Evolutionary conservation across 805 yeast genomes (phyloP).

Genomic region (Wickerhamiella allomyrinae): DNA sequence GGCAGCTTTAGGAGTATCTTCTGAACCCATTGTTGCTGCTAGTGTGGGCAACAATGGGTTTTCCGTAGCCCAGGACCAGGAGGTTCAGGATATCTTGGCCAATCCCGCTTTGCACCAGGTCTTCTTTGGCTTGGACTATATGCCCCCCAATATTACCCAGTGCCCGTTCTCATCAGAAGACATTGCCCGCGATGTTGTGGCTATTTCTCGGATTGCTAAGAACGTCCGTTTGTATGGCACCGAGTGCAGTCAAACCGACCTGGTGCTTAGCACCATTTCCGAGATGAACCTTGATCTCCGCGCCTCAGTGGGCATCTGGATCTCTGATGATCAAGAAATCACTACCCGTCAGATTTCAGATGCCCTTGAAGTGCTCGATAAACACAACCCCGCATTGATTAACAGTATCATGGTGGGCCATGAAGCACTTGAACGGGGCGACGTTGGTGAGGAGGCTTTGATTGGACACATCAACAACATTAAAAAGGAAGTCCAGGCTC

Average conservation of each 20-base stretch:
- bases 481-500: slow-evolving; percentile 26
- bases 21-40: not conserved
- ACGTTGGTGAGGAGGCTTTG: slow-evolving; percentile 28
- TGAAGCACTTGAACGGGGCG: slow-evolving; percentile 45
- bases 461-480: slow-evolving; percentile 31
- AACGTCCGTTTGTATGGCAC: slow-evolving; percentile 46
- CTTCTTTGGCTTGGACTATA: not conserved
- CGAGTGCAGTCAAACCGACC: slow-evolving; percentile 43
- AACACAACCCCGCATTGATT: not conserved
- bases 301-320: slow-evolving; percentile 50
- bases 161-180: slow-evolving; percentile 25
- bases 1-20: not conserved
- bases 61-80: not conserved
- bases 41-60: no score
- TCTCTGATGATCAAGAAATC: slow-evolving; percentile 24
- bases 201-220: slow-evolving; percentile 43
- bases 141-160: not conserved
- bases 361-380: not conserved
- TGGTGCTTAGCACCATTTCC: slow-evolving; percentile 39
- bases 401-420: slow-evolving; percentile 30
- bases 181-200: slow-evolving; percentile 40
- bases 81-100: not conserved
- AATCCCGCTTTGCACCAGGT: not conserved
- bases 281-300: slow-evolving; percentile 40
- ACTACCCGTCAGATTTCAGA: not conserved